Conservation (phyloP, 768 basidiomycete species). For the Rhodotorula paludigena region DNA sequence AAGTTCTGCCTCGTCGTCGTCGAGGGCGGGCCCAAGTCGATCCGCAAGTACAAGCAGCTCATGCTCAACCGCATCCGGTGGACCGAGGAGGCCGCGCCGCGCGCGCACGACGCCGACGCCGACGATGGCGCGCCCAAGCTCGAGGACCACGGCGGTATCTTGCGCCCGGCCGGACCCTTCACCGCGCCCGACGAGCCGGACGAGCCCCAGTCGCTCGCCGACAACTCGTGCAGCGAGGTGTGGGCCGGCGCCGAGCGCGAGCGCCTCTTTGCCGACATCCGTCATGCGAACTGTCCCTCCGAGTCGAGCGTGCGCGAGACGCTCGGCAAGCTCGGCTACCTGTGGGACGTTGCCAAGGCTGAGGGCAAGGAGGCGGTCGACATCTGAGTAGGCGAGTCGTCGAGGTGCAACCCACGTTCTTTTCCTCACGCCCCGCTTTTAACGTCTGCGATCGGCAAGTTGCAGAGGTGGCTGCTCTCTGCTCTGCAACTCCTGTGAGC, state of each 20-base stretch:
- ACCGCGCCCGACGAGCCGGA: constrained; percentile 39
- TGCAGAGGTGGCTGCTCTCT: too few species aligned
- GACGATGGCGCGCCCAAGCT: neutral
- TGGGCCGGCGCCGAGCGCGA: constrained; percentile 91
- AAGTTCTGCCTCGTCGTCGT: constrained; percentile 85
- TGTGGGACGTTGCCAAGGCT: constrained; percentile 90
- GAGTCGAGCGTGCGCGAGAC: constrained; percentile 80
- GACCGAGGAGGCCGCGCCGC: constrained; percentile 74
- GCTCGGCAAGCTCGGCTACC: constrained; percentile 78
- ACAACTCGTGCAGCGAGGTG: constrained; percentile 81
- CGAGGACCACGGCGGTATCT: constrained; percentile 21
- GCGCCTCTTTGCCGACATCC: constrained; percentile 56
- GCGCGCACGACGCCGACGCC: neutral
- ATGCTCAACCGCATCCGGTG: constrained; percentile 84
- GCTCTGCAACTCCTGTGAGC: too few species aligned
- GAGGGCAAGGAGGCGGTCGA: too few species aligned
- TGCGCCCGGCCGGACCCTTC: constrained; percentile 17
- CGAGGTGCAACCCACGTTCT: too few species aligned
- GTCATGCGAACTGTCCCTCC: constrained; percentile 46
- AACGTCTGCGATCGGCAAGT: too few species aligned
- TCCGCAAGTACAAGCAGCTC: constrained; percentile 79
- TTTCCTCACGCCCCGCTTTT: too few species aligned
- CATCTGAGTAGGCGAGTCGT: too few species aligned
- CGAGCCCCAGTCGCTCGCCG: constrained; percentile 59
- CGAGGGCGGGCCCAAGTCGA: constrained; percentile 79